phyloP scores from a whole-genome alignment of 306 rosid species.

The Trifolium pratense region DNA sequence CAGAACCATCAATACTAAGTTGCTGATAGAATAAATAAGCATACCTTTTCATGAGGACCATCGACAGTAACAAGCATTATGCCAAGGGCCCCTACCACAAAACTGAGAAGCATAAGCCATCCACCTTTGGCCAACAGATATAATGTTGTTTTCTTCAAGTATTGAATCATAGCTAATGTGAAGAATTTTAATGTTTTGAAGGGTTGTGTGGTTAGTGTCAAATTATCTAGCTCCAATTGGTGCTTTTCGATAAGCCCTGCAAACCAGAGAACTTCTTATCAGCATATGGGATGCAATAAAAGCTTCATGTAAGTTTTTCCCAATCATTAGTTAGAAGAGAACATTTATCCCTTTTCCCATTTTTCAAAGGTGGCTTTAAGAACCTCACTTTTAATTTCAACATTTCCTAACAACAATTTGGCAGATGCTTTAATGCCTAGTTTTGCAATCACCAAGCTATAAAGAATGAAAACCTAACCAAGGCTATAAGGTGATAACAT shows the following conservation, averaged over 20 bases:
- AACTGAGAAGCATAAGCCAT: constrained; percentile 74
- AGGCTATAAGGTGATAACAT: background rate
- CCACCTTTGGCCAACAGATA: constrained; percentile 81
- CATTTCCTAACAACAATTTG: background rate
- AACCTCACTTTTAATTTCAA: background rate
- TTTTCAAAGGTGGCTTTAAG: constrained; percentile 20
- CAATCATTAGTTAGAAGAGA: constrained; percentile 1
- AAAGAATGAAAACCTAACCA: background rate
- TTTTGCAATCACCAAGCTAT: constrained; percentile 6
- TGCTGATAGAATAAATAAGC: constrained; percentile 26
- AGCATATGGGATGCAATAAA: constrained; percentile 25
- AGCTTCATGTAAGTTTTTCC: background rate
- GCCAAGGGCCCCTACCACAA: constrained; percentile 52
- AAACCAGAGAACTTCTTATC: constrained; percentile 42
- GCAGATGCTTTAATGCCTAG: background rate
- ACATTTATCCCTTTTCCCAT: background rate
- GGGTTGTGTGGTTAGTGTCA: constrained; percentile 75
- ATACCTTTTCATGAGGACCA: constrained; percentile 80
- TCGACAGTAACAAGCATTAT: constrained; percentile 66
- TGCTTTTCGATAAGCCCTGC: constrained; percentile 61
- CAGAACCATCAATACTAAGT: constrained; percentile 10
- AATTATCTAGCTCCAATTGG: constrained; percentile 70
- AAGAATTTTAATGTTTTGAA: constrained; percentile 74
- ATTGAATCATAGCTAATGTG: constrained; percentile 63
- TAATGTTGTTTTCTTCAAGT: constrained; percentile 51